These are phyloP conservation scores for Solanum boliviense DNA, from an alignment of 257 asterid genomes.

Conservation along the genomic window DNA sequence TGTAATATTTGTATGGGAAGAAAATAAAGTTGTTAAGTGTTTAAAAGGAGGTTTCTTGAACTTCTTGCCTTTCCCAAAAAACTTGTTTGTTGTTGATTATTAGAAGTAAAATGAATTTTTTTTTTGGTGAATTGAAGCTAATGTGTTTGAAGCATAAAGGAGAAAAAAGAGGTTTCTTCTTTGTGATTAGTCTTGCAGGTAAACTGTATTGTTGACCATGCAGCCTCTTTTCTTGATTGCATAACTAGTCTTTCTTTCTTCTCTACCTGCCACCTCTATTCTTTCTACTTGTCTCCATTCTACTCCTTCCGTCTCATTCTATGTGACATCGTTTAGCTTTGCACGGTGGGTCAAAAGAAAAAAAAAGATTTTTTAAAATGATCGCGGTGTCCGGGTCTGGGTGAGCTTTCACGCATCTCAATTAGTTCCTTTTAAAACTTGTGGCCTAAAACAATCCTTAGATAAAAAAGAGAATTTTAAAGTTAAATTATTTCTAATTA, in stretches of 20 bases:
- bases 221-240: constrained; percentile 24
- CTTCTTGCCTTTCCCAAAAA: neutral
- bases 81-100: constrained; percentile 1
- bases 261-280: constrained; percentile 11
- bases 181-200: constrained; percentile 43
- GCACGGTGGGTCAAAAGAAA: neutral
- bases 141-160: neutral
- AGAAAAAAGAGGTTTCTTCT: constrained; percentile 15
- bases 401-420: neutral
- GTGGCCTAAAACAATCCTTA: neutral
- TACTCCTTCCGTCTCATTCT: neutral
- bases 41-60: neutral
- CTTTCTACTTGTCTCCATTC: neutral
- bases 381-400: rapidly evolving
- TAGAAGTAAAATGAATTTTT: neutral
- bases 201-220: constrained; percentile 66
- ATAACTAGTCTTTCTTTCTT: constrained; percentile 1
- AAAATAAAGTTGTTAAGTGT: constrained; percentile 3
- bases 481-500: neutral
- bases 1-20: constrained; percentile 27
- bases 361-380: no score
- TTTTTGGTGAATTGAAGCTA: constrained; percentile 1
- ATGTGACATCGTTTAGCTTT: neutral
- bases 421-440: neutral
- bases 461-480: neutral